Conservation (phyloP, 176 grass and related monocot species). For the Zea luxurians region DNA sequence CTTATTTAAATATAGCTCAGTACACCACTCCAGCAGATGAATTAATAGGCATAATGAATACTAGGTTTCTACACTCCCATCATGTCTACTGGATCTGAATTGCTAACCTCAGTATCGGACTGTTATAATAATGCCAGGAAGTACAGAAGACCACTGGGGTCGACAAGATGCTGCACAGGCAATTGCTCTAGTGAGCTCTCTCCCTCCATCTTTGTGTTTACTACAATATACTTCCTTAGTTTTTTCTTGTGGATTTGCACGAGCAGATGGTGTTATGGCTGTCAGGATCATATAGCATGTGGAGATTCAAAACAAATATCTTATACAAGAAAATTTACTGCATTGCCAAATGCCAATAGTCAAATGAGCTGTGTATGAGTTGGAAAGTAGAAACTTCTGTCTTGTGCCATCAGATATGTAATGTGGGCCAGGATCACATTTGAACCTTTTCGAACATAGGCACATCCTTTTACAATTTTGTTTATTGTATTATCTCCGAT, state of each 20-base stretch:
- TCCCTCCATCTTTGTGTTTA: neutral
- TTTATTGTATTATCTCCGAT: neutral
- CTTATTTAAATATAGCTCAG: neutral
- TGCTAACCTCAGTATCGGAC: conserved; percentile 8
- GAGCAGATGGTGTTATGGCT: neutral
- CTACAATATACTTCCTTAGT: neutral
- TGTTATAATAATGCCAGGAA: conserved; percentile 59
- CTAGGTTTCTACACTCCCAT: neutral
- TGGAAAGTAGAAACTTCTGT: neutral
- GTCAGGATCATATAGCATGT: conserved; percentile 1
- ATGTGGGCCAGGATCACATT: neutral
- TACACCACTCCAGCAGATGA: neutral
- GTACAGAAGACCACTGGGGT: conserved; percentile 86
- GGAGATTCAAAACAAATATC: conserved; percentile 3
- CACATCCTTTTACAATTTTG: neutral
- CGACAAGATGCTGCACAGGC: conserved; percentile 92
- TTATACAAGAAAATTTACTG: neutral
- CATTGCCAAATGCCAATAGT: neutral
- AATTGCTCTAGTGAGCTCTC: conserved; percentile 63
- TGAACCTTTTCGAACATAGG: neutral
- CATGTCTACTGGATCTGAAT: conserved; percentile 4
- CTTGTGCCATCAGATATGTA: neutral
- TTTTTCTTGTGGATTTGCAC: neutral
- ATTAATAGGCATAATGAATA: conserved; percentile 21
- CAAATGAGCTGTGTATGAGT: neutral